A percentile compares a stretch with the other conserved stretches of the same genome.
These are phyloP conservation scores for Hypoxylon sp. DNA, from an alignment of 2,329 filamentous ascomycete species.

Conservation along the genomic window DNA sequence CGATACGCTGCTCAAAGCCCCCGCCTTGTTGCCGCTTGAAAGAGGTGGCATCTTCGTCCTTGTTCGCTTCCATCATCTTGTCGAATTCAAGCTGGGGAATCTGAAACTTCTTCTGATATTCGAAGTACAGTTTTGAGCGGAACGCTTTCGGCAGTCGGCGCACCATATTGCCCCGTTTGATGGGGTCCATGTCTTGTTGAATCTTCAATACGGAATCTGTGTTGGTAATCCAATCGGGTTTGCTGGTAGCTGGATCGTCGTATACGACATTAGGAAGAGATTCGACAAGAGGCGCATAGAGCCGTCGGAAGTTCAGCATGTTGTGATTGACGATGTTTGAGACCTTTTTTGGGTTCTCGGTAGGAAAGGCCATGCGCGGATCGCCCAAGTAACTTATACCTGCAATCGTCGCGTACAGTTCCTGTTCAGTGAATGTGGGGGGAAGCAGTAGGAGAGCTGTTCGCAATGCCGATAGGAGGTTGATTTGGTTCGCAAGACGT, in stretches of 20 bases:
- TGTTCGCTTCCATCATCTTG: slow-evolving; percentile 83
- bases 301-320: slow-evolving; percentile 88
- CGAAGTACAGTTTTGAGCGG: slow-evolving; percentile 90
- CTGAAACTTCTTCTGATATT: slow-evolving; percentile 90
- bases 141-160: slow-evolving; percentile 89
- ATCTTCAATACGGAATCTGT: slow-evolving; percentile 76
- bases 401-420: slow-evolving; percentile 92
- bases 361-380: slow-evolving; percentile 91
- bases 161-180: slow-evolving; percentile 96
- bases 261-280: slow-evolving; percentile 92
- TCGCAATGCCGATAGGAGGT: slow-evolving; percentile 90
- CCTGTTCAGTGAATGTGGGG: slow-evolving; percentile 84
- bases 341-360: slow-evolving; percentile 93
- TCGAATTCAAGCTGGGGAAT: slow-evolving; percentile 89
- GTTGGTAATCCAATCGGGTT: slow-evolving; percentile 75
- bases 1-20: slow-evolving; percentile 88
- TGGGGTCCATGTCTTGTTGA: slow-evolving; percentile 91
- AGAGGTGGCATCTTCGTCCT: slow-evolving; percentile 77
- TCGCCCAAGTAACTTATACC: slow-evolving; percentile 95
- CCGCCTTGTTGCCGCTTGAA: slow-evolving; percentile 84
- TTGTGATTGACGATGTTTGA: slow-evolving; percentile 95
- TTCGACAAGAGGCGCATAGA: slow-evolving; percentile 91
- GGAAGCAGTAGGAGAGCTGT: slow-evolving; percentile 91
- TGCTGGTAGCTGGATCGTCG: slow-evolving; percentile 72
- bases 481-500: slow-evolving; percentile 94